Percentiles rank a stretch among this genome's conserved stretches.
These are phyloP conservation scores for Triangularia setosa DNA, from an alignment of 2,329 filamentous ascomycete species.

Conservation along the genomic window DNA sequence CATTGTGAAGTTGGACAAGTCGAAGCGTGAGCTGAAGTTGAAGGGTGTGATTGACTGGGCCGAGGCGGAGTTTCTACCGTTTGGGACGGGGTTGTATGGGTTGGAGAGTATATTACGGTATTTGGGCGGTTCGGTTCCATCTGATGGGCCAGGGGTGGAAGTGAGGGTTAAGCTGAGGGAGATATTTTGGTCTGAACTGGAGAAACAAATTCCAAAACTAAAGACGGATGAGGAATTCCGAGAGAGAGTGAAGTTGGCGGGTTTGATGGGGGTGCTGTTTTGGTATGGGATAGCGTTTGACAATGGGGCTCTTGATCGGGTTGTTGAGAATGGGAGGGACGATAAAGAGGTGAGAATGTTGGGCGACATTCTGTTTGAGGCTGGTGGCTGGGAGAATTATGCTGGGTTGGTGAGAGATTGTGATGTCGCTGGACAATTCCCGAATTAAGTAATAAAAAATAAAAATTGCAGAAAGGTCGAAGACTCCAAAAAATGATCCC, in stretches of 20 bases:
- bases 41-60: slow-evolving; percentile 61
- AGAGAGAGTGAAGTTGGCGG: slow-evolving; percentile 40
- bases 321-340: slow-evolving; percentile 50
- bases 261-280: slow-evolving; percentile 52
- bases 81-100: slow-evolving; percentile 57
- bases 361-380: slow-evolving; percentile 30
- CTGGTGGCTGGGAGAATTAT: not conserved
- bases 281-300: slow-evolving; percentile 65
- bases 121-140: slow-evolving; percentile 23
- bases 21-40: slow-evolving; percentile 32
- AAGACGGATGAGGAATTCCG: slow-evolving; percentile 23
- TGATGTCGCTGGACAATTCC: too few relatives aligned
- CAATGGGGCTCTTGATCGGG: slow-evolving; percentile 54
- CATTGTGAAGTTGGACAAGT: slow-evolving; percentile 40
- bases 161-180: slow-evolving; percentile 34
- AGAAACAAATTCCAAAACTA: slow-evolving; percentile 34
- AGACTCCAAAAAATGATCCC: not conserved
- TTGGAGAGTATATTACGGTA: slow-evolving; percentile 56
- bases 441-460: too few relatives aligned
- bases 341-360: slow-evolving; percentile 51
- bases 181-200: slow-evolving; percentile 48
- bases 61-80: slow-evolving; percentile 57
- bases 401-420: too few relatives aligned
- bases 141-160: not conserved
- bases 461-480: not conserved